Base-by-base conservation (phyloP, 106 monocot species). In the Cymbidium sinense region DNA sequence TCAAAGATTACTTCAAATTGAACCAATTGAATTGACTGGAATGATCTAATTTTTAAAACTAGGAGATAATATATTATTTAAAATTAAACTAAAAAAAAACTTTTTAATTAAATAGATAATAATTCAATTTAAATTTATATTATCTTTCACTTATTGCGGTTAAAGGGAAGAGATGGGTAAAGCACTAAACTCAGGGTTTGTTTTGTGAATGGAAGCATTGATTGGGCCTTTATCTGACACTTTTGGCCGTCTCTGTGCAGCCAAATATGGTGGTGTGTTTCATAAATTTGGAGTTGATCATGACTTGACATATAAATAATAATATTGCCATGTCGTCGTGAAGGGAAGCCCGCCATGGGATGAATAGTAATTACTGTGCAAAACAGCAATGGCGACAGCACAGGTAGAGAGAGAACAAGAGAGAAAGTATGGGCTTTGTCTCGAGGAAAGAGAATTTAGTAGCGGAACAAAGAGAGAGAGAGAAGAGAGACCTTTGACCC, bases 201-300 rank as follows among this genome's bases (percentile, higher is more conserved):
- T 69, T 69, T 69, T 69, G 69, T 12, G 23, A 33, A 31, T 69
- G 34, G 69, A 34, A 69, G 12, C 69, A 69, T 69, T 69, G 29
- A 69, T 18, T 31, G 34, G 69, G 69, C 27, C 64, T 64, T 28
- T 64, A 6, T 29, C 10, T 11, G 23, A 10, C 23, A 65, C 64
- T 65, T 65, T 65, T 65, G 64, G 64, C 69, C 23, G 34, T 69
- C 69, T 69, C 69, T 33, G 69, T 62, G 61, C 27, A 62, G 23
- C n/a, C 10, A 62, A 25, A 23, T 62, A 33, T 33, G 69, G 69
- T 13, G 64, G 34, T 13, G 47, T 34, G 28, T 34, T 71, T 1
- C n/a, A 71, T 71, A 35, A 71, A 71, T 71, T 29, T 39, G 36
- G 71, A 71, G 4, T 39, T 71, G 71, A 71, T 37, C 17, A 71